A percentile compares a stretch with the other conserved stretches of the same genome.
Evolutionary conservation across 2,329 filamentous ascomycete species (phyloP).

Genomic region (Hortaea werneckii): DNA sequence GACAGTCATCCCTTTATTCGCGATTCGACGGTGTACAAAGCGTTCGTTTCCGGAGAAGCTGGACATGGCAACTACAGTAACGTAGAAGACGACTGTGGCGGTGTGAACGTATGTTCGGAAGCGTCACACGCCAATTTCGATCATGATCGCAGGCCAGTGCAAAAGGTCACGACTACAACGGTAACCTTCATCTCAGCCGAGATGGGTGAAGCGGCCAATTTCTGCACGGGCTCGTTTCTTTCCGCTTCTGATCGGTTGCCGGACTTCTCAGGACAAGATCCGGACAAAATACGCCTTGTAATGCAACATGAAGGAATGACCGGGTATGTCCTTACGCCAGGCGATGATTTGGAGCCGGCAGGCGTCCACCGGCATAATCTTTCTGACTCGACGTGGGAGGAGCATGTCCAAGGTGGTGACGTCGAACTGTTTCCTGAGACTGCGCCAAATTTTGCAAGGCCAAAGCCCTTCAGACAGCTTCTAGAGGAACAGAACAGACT

Average conservation of each 20-base stretch:
- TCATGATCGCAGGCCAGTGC: too few relatives aligned
- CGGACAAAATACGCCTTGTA: not conserved
- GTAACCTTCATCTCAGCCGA: not conserved
- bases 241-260: not conserved
- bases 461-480: not conserved
- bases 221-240: not conserved
- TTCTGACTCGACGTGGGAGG: not conserved
- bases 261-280: not conserved
- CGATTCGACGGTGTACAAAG: slow-evolving; percentile 1
- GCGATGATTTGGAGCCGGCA: not conserved
- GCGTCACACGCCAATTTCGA: not conserved
- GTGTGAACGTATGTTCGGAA: not conserved
- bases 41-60: not conserved
- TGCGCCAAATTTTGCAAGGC: not conserved
- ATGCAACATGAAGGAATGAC: not conserved
- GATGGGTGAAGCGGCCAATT: not conserved
- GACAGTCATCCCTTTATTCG: slow-evolving; percentile 1
- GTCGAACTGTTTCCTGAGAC: not conserved
- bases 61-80: not conserved
- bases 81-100: not conserved
- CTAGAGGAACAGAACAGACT: not conserved
- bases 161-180: not conserved
- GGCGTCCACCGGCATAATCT: not conserved
- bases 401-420: not conserved
- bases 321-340: not conserved